These are phyloP conservation scores for Leccinum pachyderme DNA, from an alignment of 1,284 basidiomycete genomes.

Conservation along the genomic window DNA sequence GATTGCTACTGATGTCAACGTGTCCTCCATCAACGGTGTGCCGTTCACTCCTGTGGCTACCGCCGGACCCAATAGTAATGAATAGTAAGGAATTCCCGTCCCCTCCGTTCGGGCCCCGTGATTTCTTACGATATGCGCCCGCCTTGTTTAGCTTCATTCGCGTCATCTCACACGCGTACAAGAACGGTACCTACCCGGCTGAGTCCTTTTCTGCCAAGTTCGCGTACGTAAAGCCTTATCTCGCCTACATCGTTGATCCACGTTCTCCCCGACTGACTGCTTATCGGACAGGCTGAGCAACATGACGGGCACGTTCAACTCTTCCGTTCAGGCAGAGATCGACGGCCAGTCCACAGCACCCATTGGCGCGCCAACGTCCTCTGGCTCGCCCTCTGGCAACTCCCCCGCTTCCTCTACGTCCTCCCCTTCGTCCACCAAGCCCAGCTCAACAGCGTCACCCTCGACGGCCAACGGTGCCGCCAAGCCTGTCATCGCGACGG, in stretches of 20 bases:
- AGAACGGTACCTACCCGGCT: constrained; percentile 53
- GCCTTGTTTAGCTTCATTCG: constrained; percentile 58
- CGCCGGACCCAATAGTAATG: constrained; percentile 57
- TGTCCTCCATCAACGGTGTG: constrained; percentile 51
- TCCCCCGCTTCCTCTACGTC: background rate
- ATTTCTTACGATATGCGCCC: background rate
- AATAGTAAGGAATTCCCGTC: constrained; percentile 52
- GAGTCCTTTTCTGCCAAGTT: constrained; percentile 84
- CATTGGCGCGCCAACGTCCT: constrained; percentile 35
- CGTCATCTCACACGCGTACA: constrained; percentile 56
- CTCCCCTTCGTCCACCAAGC: background rate
- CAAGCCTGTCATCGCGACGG: constrained; percentile 20
- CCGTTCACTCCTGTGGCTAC: constrained; percentile 57
- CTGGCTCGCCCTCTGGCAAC: background rate
- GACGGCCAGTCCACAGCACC: constrained; percentile 57
- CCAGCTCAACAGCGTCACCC: constrained; percentile 16
- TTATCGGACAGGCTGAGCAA: constrained; percentile 45
- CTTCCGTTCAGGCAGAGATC: constrained; percentile 52
- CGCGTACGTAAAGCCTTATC: constrained; percentile 40
- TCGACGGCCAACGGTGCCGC: constrained; percentile 16
- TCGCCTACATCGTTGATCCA: background rate
- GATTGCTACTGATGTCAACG: constrained; percentile 58
- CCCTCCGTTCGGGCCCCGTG: background rate
- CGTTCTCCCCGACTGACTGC: background rate
- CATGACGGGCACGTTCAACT: constrained; percentile 67